Evolutionary conservation across 805 yeast genomes (phyloP), one percentile per base, ranked within the genome.

Genomic region (Cyberlindnera mississippiensis): DNA sequence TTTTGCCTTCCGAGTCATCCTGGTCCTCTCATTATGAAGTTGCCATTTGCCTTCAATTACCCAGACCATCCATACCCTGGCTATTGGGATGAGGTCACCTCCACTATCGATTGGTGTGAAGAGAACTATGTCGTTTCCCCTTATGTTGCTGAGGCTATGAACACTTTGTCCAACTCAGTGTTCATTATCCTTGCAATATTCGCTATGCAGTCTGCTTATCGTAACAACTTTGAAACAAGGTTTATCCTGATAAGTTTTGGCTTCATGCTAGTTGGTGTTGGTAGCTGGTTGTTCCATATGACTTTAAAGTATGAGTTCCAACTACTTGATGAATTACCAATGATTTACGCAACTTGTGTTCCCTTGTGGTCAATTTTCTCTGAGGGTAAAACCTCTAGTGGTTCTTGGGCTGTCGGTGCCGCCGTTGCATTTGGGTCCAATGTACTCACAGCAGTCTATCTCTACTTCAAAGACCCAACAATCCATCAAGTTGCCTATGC

Each of bases 71-170:
- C 77, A 32, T 50, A 58, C n/a, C 43, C 62, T 13, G 90, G 89
- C 1, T 80, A 62, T 59, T 87, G 96, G 96, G 93, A 93, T 1
- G 66, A 69, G 5, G 85, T 85, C 3, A 89, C 98, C 0, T 77
- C 96, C 29, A 90, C 98, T n/a, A 93, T 93, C 29, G 99, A 91
- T 59, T 91, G 98, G 98, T 91, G 99, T 65, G 99, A 91, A 58
- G 98, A 93, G 63, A 91, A 91, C 67, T 91, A 91, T 60, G 91
- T 89, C 10, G 85, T 90, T 2, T 75, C 91, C 11, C 75, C 75
- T 11, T 93, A 85, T 56, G 72, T 93, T 40, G 97, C 98, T 4
- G 99, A 93, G 61, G 84, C 87, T 42, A 73, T 91, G 45, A 93
- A 93, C 59, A 86, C 97, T 3, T 54, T 80, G 20, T 88, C 99